Evolutionary conservation across 768 basidiomycete genomes (phyloP).

Genomic region (Mycena chlorophos): DNA sequence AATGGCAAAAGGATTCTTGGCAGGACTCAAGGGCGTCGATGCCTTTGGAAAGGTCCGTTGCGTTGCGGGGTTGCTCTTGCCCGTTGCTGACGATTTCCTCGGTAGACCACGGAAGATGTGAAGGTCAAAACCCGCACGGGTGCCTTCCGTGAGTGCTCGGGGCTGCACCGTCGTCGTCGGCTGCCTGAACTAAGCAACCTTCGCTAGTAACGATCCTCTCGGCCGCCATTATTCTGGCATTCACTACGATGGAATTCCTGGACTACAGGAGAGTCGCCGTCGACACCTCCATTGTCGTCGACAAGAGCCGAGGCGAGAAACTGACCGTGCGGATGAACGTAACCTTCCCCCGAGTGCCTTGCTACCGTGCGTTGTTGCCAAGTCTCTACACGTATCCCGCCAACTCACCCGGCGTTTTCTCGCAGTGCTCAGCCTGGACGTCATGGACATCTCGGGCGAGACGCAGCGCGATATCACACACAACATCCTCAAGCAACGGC

Average conservation of each 20-base stretch:
- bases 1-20: conserved; percentile 80
- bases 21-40: conserved; percentile 86
- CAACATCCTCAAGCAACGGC: conserved; percentile 81
- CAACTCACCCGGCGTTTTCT: neutral
- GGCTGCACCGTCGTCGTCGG: neutral
- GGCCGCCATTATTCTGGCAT: conserved; percentile 86
- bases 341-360: conserved; percentile 95
- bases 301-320: conserved; percentile 93
- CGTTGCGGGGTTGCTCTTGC: neutral
- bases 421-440: conserved; percentile 91
- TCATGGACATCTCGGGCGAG: conserved; percentile 98
- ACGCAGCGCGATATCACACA: conserved; percentile 89
- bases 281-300: conserved; percentile 92
- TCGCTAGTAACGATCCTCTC: conserved; percentile 85
- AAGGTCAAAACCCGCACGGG: conserved; percentile 98
- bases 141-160: conserved; percentile 66
- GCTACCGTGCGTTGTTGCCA: conserved; percentile 71
- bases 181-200: neutral
- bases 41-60: conserved; percentile 96
- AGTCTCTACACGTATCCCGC: conserved; percentile 9
- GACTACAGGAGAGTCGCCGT: conserved; percentile 87
- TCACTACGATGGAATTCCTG: conserved; percentile 91
- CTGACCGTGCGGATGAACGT: conserved; percentile 89
- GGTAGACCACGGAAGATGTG: conserved; percentile 96
- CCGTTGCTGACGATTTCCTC: neutral